Conservation (phyloP, 176 grass and related monocot genomes). For the Calamus simplicifolius region DNA sequence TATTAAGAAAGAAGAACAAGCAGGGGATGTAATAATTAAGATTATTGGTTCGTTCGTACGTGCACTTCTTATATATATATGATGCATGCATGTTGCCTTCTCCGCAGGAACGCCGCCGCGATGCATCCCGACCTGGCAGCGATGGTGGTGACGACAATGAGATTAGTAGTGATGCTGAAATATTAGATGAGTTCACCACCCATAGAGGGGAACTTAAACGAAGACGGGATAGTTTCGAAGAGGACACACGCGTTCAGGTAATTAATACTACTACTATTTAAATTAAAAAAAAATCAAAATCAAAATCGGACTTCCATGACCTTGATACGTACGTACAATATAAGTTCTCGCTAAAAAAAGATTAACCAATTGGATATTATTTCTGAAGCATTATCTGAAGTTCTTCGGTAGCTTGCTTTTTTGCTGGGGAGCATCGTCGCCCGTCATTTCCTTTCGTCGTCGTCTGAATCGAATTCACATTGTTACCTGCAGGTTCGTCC, state of each 20-base stretch:
- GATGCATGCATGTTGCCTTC: neutral
- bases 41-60: no score
- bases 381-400: no score
- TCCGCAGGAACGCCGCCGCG: slow-evolving; percentile 30
- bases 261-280: slow-evolving; percentile 6
- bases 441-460: neutral
- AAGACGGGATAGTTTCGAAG: slow-evolving; percentile 34
- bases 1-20: no score
- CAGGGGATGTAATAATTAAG: no score
- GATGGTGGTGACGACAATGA: slow-evolving; percentile 11
- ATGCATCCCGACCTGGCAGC: slow-evolving; percentile 22
- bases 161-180: slow-evolving; percentile 54
- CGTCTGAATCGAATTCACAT: neutral
- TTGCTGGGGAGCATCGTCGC: no score
- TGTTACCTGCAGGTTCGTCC: slow-evolving; percentile 25
- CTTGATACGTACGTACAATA: no score
- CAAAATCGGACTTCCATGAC: no score
- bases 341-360: no score
- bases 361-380: no score
- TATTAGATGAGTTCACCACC: slow-evolving; percentile 79
- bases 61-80: no score
- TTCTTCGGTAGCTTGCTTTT: no score
- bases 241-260: slow-evolving; percentile 67
- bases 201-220: slow-evolving; percentile 77
- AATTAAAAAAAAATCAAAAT: no score